Evolutionary conservation across 1,284 basidiomycete genomes (phyloP), one percentile per base, ranked within the genome.

Genomic region (Ceraceosorus bombacis): DNA sequence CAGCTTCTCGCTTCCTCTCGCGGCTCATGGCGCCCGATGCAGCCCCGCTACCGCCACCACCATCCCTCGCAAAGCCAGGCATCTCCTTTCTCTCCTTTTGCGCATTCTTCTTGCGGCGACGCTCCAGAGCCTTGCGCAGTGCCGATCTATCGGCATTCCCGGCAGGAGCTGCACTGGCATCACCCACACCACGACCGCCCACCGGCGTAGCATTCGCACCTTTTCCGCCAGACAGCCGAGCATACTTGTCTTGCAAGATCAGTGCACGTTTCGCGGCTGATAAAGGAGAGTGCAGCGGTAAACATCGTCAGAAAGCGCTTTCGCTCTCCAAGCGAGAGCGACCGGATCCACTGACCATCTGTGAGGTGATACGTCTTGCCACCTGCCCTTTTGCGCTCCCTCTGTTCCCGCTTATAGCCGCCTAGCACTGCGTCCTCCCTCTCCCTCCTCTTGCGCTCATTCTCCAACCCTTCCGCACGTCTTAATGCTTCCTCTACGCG

Each of bases 81-180:
- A 71, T 68, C 37, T 63, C 58, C 27, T 85, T 88, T 80, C 92
- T 94, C 81, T 95, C 92, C 79, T 89, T 92, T 78, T 90, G 88
- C 40, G 83, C 83, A 27, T 87, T 81, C 81, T 93, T 94, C 78
- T 85, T 89, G 78, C 88, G 84, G 77, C 86, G 90, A 82, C 89
- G 91, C 73, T 90, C 89, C 49, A 94, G 85, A 2, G 85, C 88
- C 76, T 87, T 89, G 62, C 93, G 88, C 0, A 90, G 89, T 27
- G 27, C 27, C 27, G 27, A 27, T 27, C 27, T 27, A 27, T 27
- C 27, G 27, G 27, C 2, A 27, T 41, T 67, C 64, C 64, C 66
- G 66, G 55, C 63, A 59, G 39, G 61, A 49, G 41, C 59, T 59
- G 0, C 27, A 27, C 27, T 27, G 27, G 27, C 27, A 27, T 27